Evolutionary conservation across 257 asterid species (phyloP).

Genomic region (Verbena officinalis): DNA sequence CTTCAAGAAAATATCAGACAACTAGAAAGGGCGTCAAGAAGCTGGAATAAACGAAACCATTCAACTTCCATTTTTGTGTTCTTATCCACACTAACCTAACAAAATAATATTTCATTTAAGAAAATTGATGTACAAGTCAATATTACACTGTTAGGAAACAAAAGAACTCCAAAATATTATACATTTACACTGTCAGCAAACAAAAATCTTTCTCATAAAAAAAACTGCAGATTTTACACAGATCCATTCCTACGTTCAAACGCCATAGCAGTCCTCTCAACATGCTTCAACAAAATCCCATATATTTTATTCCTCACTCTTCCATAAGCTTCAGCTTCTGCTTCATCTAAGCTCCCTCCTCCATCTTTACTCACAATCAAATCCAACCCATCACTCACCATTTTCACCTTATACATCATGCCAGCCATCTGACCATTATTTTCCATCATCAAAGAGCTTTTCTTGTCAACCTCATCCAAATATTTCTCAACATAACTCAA

Average conservation of each 20-base stretch:
- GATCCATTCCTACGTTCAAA: constrained; percentile 32
- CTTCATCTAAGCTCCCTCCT: constrained; percentile 33
- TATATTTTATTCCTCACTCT: constrained; percentile 67
- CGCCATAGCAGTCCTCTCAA: constrained; percentile 68
- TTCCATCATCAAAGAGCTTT: constrained; percentile 34
- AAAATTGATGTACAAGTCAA: not conserved
- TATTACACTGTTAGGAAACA: not conserved
- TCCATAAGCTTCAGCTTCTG: constrained; percentile 46
- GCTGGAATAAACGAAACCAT: not conserved
- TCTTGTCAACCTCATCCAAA: constrained; percentile 59
- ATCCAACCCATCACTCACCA: constrained; percentile 67
- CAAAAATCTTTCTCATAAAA: not conserved
- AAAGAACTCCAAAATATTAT: no score
- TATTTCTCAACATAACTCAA: constrained; percentile 54
- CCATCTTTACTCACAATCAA: constrained; percentile 42
- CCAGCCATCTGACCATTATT: constrained; percentile 42
- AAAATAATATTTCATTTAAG: not conserved
- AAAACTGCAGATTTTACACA: not conserved
- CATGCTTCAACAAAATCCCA: constrained; percentile 58
- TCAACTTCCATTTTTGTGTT: not conserved
- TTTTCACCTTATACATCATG: constrained; percentile 62
- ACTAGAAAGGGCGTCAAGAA: not conserved
- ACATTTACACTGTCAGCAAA: not conserved
- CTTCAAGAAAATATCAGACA: not conserved
- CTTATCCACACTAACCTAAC: not conserved